A percentile compares a stretch with the other conserved stretches of the same genome.
Conservation (phyloP, 2,329 filamentous ascomycete species). For the Fusarium secorum region DNA sequence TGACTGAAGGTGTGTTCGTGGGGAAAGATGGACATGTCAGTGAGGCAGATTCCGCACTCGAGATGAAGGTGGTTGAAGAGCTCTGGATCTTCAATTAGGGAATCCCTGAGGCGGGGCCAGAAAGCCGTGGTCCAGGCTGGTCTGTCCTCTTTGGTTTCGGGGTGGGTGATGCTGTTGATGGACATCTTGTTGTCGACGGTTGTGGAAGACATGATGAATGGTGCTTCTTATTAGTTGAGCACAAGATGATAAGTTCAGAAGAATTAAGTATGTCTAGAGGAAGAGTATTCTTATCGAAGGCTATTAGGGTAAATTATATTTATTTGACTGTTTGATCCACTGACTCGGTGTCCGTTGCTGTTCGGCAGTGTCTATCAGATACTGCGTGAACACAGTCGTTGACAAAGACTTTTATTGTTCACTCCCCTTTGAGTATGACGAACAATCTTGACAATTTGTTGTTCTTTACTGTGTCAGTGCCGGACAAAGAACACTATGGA, state of each 20-base stretch:
- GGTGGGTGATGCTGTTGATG: neutral
- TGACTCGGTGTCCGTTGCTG: neutral
- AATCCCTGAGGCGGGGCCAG: constrained; percentile 20
- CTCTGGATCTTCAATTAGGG: neutral
- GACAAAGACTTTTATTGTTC: neutral
- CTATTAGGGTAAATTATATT: neutral
- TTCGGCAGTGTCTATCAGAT: neutral
- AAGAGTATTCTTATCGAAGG: neutral
- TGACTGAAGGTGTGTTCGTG: constrained; percentile 2
- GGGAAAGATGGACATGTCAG: constrained; percentile 18
- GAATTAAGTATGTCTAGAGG: neutral
- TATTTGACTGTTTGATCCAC: neutral
- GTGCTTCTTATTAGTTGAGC: neutral
- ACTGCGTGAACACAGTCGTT: neutral
- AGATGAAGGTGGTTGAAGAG: neutral
- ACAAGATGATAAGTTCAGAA: neutral
- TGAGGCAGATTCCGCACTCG: constrained; percentile 17
- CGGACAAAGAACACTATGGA: neutral
- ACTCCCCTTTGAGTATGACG: neutral
- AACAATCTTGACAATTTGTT: neutral
- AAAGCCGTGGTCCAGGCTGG: neutral
- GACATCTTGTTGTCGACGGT: neutral
- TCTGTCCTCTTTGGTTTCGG: neutral
- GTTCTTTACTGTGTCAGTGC: neutral
- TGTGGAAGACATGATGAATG: neutral